These are phyloP conservation scores for Cercospora citrullina DNA, from an alignment of 2,329 filamentous ascomycete species.

Conservation along the genomic window DNA sequence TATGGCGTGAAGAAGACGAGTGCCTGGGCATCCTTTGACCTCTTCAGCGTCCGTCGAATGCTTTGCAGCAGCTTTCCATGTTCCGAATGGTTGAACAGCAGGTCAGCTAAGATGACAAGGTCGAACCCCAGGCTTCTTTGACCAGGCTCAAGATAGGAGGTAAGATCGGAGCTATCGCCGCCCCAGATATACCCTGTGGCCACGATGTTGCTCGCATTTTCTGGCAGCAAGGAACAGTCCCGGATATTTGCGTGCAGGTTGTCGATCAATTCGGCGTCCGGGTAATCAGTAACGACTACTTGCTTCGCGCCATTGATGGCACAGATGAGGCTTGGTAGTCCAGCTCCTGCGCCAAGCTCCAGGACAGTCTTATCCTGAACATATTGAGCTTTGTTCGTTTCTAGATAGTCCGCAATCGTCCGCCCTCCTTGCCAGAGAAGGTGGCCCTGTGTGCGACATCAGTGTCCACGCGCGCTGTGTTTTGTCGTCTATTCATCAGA, in stretches of 20 bases:
- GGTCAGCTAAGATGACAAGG: constrained; percentile 79
- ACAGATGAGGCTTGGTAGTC: constrained; percentile 71
- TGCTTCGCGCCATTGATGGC: constrained; percentile 66
- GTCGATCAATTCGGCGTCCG: constrained; percentile 76
- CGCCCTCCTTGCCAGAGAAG: constrained; percentile 88
- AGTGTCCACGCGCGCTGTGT: constrained; percentile 2
- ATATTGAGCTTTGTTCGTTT: constrained; percentile 61
- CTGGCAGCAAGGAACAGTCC: constrained; percentile 50
- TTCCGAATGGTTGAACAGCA: constrained; percentile 89
- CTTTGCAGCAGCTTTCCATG: constrained; percentile 75
- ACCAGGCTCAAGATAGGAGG: constrained; percentile 55
- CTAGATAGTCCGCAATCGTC: constrained; percentile 74
- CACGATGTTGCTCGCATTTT: constrained; percentile 39
- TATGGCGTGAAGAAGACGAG: constrained; percentile 95
- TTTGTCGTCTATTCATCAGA: not conserved
- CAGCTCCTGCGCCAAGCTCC: constrained; percentile 86
- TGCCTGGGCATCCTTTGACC: constrained; percentile 58
- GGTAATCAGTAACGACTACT: constrained; percentile 80
- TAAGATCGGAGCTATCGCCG: constrained; percentile 58
- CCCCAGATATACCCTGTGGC: constrained; percentile 81
- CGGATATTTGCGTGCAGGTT: constrained; percentile 77
- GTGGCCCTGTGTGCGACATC: constrained; percentile 60
- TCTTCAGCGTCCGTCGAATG: constrained; percentile 66
- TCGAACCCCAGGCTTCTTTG: constrained; percentile 61
- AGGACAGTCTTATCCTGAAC: constrained; percentile 71